Evolutionary conservation across 1,284 basidiomycete species (phyloP), one percentile per base, ranked within the genome.

Genomic region (Sporisorium scitamineum): DNA sequence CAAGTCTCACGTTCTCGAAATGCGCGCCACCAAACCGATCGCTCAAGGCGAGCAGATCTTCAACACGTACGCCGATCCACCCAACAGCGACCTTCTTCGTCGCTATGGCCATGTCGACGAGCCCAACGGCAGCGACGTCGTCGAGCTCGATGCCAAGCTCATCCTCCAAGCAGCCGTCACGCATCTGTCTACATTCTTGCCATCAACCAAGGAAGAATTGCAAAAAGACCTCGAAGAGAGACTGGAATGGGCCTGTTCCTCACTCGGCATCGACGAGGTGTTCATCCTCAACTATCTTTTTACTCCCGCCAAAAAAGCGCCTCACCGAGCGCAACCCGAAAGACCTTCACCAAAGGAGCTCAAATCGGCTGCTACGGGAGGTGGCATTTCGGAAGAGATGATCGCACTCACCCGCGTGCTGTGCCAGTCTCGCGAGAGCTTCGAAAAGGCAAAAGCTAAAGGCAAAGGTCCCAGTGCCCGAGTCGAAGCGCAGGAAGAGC

Each of bases 21-120:
- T 97, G 94, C 88, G 92, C 44, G 88, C 93, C 0, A 96, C 93
- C 1, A 91, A 90, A 72, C 84, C 88, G 2, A 94, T 99, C 69
- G 87, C 88, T 63, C 87, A 88, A 16, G 94, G 94, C 3, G 92
- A 94, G 76, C 96, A 99, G 86, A 94, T 99, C 65, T 86, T 84
- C 90, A 99, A 99, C 85, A 98, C 97, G 0, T 99, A 98, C 85
- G 94, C 92, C 26, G 93, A 97, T 81, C 93, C 91, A 9, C 94
- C 96, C 4, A 99, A 99, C 84, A 90, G 93, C n/a, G 95, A 97
- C 79, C 89, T 99, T 1, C 88, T 99, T 22, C 90, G 97, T 53
- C 90, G 94, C 54, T 99, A 97, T 82, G 96, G 96, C 0, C 93
- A 98, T 83, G 92, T 97, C 53, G 97, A 99, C 86, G 85, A 91